Conservation (phyloP, 345 rosid species). For the Eucalyptus dawsonii region DNA sequence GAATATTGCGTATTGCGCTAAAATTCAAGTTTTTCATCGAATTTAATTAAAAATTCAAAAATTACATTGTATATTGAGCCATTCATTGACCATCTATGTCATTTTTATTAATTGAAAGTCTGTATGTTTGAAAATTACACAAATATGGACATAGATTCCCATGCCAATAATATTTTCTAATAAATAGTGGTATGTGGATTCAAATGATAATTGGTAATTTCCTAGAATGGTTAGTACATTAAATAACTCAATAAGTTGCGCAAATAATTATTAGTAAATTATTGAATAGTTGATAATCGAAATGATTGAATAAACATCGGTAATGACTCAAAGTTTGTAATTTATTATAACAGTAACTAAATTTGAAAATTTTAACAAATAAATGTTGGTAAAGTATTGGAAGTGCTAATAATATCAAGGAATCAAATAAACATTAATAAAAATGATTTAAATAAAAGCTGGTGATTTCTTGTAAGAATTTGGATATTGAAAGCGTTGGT, state of each 20-base stretch:
- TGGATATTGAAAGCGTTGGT: background rate
- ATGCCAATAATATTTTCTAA: no score
- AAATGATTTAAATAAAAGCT: background rate
- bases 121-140: no score
- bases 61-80: fast-evolving
- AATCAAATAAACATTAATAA: background rate
- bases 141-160: background rate
- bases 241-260: background rate
- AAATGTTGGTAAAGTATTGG: background rate
- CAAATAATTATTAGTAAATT: background rate
- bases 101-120: background rate
- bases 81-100: no score
- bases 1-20: fast-evolving
- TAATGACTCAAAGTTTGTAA: background rate
- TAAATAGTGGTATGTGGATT: background rate
- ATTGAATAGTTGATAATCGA: background rate
- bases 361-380: background rate
- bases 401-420: background rate
- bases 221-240: background rate
- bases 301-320: background rate
- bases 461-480: background rate
- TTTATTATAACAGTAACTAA: background rate
- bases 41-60: fast-evolving
- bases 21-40: no score
- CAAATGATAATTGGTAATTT: background rate